Base-by-base conservation (phyloP, 192 early-diverging fungal species). In the Coemansia sp. region DNA sequence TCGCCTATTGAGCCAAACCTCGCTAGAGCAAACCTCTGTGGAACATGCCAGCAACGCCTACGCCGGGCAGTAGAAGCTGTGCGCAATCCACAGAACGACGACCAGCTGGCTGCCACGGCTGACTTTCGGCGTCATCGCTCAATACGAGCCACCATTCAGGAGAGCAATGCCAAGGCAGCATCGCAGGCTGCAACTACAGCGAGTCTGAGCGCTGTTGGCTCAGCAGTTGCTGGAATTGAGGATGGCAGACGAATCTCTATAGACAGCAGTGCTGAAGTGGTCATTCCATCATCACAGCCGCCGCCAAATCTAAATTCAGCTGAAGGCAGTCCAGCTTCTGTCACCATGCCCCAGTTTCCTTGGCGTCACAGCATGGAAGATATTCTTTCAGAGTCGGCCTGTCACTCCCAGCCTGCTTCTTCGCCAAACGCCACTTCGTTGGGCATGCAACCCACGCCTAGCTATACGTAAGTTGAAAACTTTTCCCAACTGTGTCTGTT, bases 71-170 rank as follows among this genome's bases (percentile, higher is more conserved):
- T 66, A 0, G 62, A 76, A 3, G 63, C 55, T 12, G 31, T 32
- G 0, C 63, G 47, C 2, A 51, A 66, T 8, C 66, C 59, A 4
- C 15, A 42, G n/a, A 37, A 6, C 18, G 36, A 40, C 6, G 38
- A 31, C 16, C 44, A 41, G 15, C 11, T 5, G 21, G 11, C 45
- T 20, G n/a, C 32, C 6, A 56, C 61, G 10, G 54, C 58, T 28
- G 74, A 76, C 45, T 76, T 76, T 36, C 74, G 74, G 10, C 58
- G 67, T 28, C 46, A 69, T 51, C 54, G 74, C n/a, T 76, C 74
- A 12, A 76, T 70, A 1, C 51, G 56, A 16, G 56, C 58, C 34
- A 62, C 62, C 14, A 63, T 76, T 3, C 61, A 56, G 16, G 46
- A 56, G 12, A 32, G 57, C 8, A 51, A 17, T 26, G 42, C 55